phyloP scores from a whole-genome alignment of 257 asterid species.

The Solanum pennellii region DNA sequence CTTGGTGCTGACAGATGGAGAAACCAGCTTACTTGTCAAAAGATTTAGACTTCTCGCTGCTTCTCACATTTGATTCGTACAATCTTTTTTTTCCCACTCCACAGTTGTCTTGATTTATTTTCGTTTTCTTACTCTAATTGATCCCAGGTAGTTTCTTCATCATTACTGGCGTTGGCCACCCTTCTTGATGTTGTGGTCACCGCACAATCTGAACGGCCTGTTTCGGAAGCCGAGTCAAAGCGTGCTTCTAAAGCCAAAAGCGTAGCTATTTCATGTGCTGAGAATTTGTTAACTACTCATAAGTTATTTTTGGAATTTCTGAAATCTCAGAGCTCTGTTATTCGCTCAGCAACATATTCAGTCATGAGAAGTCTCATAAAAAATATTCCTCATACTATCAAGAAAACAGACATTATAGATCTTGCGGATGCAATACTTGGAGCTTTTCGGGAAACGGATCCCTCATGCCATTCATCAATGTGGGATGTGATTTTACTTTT shows the following conservation, averaged over 20 bases:
- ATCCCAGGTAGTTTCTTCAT: constrained; percentile 75
- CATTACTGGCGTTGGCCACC: constrained; percentile 83
- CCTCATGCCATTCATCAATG: constrained; percentile 84
- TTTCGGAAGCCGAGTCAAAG: constrained; percentile 60
- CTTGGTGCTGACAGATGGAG: not conserved
- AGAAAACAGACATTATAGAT: constrained; percentile 53
- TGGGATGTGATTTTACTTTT: constrained; percentile 75
- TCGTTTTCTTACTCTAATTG: not conserved
- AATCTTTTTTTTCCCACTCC: not conserved
- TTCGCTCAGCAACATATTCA: constrained; percentile 82
- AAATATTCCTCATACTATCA: constrained; percentile 62
- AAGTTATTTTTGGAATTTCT: constrained; percentile 64
- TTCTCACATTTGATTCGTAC: not conserved
- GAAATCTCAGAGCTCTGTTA: constrained; percentile 64
- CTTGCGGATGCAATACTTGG: constrained; percentile 81
- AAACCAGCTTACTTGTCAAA: not conserved
- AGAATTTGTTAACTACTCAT: constrained; percentile 52
- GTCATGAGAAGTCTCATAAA: constrained; percentile 64
- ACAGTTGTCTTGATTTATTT: not conserved
- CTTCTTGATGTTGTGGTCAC: constrained; percentile 65
- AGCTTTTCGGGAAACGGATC: constrained; percentile 76
- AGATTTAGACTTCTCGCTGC: not conserved
- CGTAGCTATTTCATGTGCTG: constrained; percentile 55
- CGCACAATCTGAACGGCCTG: constrained; percentile 35
- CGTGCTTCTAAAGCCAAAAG: constrained; percentile 66